Base-by-base conservation (phyloP, 2,329 filamentous ascomycete species). In the Hortaea sp. region DNA sequence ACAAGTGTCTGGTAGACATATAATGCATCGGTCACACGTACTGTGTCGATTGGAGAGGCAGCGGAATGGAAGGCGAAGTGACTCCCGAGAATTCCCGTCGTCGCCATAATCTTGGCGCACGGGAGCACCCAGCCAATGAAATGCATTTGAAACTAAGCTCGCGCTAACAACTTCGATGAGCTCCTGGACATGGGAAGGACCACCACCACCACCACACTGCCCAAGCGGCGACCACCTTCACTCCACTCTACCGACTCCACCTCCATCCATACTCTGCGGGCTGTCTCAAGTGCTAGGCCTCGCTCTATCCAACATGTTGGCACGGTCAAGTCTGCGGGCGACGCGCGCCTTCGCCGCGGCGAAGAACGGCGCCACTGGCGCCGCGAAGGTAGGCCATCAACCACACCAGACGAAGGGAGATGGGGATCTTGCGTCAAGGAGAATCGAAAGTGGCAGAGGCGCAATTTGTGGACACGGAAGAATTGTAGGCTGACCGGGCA, bases 291-390 rank as follows among this genome's bases (percentile, higher is more conserved):
- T 51, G 59, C 59, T 61, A 57, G 61, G 58, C 49, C 53, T 45
- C 46, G 49, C 51, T 55, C 48, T 51, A 47, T 29, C 42, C 77
- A 84, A 71, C 69, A 95, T 97, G 90, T 82, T 95, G 79, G 85
- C 87, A 75, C 85, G 88, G 79, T 88, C 88, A 73, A 81, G 81
- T 74, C 75, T 94, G 78, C 88, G 88, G 77, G 82, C 85, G 70
- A 79, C 85, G 80, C 88, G 88, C 81, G 78, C 84, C 66, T 78
- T 88, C 76, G 84, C 82, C 76, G 79, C 83, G 83, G 83, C 88
- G 87, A 77, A 81, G 72, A 70, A 65, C 69, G 66, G 66, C 60
- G 65, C 64, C 61, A 65, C 57, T 62, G 69, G 62, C 59, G 69
- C 67, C 57, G 60, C 68, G 61, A 67, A 66, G 66, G 71, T 74